Evolutionary conservation across 495 filamentous ascomycete genomes (phyloP).

Genomic region (Neurospora sp.): DNA sequence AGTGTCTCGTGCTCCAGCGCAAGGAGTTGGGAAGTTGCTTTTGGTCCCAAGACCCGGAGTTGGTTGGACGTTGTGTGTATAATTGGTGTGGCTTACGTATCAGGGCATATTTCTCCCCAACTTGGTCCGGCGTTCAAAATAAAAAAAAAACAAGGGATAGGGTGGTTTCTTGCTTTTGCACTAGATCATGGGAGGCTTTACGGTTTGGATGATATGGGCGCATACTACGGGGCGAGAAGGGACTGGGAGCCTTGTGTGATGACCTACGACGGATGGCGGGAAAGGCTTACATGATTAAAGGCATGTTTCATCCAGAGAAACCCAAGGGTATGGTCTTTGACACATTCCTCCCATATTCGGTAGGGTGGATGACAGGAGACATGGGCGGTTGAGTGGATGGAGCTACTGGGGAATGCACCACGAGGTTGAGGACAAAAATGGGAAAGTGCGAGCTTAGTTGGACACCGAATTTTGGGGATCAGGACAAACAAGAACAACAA

Average conservation of each 20-base stretch:
- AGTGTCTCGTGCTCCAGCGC: constrained; percentile 6
- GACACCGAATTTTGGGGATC: background rate
- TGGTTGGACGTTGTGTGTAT: constrained; percentile 1
- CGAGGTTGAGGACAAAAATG: background rate
- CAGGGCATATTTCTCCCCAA: background rate
- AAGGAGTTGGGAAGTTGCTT: constrained; percentile 7
- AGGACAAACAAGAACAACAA: background rate
- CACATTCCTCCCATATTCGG: background rate
- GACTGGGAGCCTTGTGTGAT: background rate
- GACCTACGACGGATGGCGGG: background rate
- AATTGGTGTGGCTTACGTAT: background rate
- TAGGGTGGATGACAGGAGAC: background rate
- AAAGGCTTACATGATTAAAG: background rate
- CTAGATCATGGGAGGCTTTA: background rate
- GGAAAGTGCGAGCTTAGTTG: background rate
- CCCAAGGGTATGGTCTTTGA: background rate
- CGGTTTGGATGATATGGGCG: background rate
- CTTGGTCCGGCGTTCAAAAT: constrained; percentile 1
- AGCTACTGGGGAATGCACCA: background rate
- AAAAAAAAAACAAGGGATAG: background rate
- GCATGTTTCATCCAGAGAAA: background rate
- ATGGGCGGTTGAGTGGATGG: background rate
- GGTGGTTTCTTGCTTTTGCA: background rate
- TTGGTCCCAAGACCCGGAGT: constrained; percentile 2
- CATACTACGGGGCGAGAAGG: background rate